Percentiles rank a stretch among this genome's conserved stretches.
Conservation (phyloP, 495 filamentous ascomycete species). For the Penicillium malachiteum region DNA sequence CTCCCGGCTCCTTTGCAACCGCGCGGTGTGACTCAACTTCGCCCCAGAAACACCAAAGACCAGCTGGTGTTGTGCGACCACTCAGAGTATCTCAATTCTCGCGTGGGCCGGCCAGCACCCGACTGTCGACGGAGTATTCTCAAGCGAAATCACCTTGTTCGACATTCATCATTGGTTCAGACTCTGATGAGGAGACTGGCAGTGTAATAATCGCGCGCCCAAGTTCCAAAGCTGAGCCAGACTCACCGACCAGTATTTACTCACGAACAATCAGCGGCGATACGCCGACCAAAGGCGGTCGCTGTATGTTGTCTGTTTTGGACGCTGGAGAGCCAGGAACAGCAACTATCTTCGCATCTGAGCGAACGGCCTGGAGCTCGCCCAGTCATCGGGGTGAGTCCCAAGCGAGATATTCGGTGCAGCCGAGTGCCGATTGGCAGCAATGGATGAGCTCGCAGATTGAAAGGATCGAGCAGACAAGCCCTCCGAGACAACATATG, state of each 20-base stretch:
- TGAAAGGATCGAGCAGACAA: conserved; percentile 34
- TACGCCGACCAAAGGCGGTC: conserved; percentile 28
- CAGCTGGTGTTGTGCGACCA: conserved; percentile 1
- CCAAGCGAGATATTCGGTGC: neutral
- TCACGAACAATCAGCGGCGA: conserved; percentile 53
- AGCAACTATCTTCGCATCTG: conserved; percentile 45
- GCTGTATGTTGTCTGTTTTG: conserved; percentile 1
- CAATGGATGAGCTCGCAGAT: conserved; percentile 50
- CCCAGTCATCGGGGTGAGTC: conserved; percentile 20
- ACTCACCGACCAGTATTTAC: conserved; percentile 52
- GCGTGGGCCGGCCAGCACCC: conserved; percentile 1
- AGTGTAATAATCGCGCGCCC: conserved; percentile 21
- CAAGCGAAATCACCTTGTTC: neutral
- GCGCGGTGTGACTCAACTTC: conserved; percentile 26
- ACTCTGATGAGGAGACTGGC: conserved; percentile 19
- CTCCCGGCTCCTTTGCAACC: conserved; percentile 32
- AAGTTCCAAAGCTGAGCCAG: conserved; percentile 2
- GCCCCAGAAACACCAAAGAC: conserved; percentile 12
- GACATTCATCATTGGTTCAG: conserved; percentile 6
- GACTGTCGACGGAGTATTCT: neutral
- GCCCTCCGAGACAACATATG: conserved; percentile 48
- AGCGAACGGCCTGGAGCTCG: conserved; percentile 40
- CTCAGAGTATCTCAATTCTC: neutral
- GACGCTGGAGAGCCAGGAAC: conserved; percentile 33
- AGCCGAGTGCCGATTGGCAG: conserved; percentile 44